Percentiles rank a stretch among this genome's conserved stretches.
Conservation (phyloP, 306 rosid species). For the Psophocarpus tetragonolobus region DNA sequence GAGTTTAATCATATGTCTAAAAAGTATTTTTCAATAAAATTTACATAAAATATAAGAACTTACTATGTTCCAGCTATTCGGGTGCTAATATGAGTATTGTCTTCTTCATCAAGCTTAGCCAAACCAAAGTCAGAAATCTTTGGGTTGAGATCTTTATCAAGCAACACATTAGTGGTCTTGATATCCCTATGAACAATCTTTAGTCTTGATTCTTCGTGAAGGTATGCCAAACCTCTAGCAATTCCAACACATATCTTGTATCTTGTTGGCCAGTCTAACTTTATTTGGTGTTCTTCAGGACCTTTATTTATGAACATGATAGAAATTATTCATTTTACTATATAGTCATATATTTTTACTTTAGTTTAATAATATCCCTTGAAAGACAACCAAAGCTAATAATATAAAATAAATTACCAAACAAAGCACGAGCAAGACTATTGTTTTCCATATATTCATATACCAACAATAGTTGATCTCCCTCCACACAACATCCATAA, state of each 20-base stretch:
- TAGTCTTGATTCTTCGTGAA: constrained; percentile 76
- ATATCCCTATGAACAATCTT: constrained; percentile 77
- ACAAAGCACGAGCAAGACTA: constrained; percentile 58
- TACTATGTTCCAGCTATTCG: constrained; percentile 65
- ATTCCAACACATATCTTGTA: constrained; percentile 62
- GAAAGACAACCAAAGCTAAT: not conserved
- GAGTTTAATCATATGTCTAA: not conserved
- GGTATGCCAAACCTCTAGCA: constrained; percentile 68
- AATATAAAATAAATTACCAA: constrained; percentile 41
- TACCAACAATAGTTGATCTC: constrained; percentile 51
- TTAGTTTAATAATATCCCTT: not conserved
- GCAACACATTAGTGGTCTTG: constrained; percentile 64
- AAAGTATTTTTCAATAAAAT: not conserved
- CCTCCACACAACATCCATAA: constrained; percentile 64
- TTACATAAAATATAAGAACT: not conserved
- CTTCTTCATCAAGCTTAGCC: constrained; percentile 74
- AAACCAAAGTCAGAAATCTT: constrained; percentile 72
- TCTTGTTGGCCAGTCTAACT: constrained; percentile 63
- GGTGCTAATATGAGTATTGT: constrained; percentile 66
- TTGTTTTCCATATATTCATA: constrained; percentile 68
- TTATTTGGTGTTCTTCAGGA: constrained; percentile 16
- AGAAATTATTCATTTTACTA: not conserved
- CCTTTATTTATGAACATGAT: constrained; percentile 30
- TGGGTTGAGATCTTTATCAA: constrained; percentile 55
- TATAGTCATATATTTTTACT: not conserved